Evolutionary conservation across 2,329 filamentous ascomycete genomes (phyloP), one percentile per base, ranked within the genome.

Genomic region (Stylonectria norvegica): DNA sequence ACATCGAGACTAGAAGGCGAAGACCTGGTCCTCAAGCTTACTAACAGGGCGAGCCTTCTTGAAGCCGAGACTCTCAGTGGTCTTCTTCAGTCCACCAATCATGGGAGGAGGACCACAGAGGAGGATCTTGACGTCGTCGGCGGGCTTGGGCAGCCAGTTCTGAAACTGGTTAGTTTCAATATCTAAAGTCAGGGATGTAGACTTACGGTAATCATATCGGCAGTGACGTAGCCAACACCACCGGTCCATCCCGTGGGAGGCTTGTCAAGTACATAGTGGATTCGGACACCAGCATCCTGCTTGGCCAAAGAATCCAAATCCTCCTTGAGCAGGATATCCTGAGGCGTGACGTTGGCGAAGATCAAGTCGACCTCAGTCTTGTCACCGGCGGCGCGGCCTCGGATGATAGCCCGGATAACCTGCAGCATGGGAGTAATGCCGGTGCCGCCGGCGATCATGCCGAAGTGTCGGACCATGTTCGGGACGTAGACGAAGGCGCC

Each of bases 341-440:
- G 85, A 42, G 76, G 72, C 57, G 93, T 90, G 45, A 98, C 93
- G 64, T 98, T 98, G 65, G 93, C 93, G 61, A 97, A 98, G 67
- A 98, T 89, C 49, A 98, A 74, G 63, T 96, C 89, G 38, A 97
- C 81, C 73, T 95, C 75, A 46, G 93, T 98, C 62, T 72, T 83
- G 70, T 95, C 89, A 47, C 85, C 90, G 36, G 81, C 73, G 39
- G 81, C 75, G 55, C 89, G 81, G 59, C 88, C 88, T 55, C 88
- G 81, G 58, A 90, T 79, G 56, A 97, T 89, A 43, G 91, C 93
- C 59, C 89, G 86, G 64, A 95, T 83, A 57, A 98, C 82, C 73
- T 98, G 93, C 49, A 97, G 79, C 93, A 98, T 98, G 46, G 93
- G 93, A 8, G 93, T 97, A 66, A 98, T 97, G 56, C 93, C 93